Percentiles rank a stretch among this genome's conserved stretches.
These are phyloP conservation scores for Colletotrichum eremochloae DNA, from an alignment of 2,329 filamentous ascomycete species.

Conservation along the genomic window DNA sequence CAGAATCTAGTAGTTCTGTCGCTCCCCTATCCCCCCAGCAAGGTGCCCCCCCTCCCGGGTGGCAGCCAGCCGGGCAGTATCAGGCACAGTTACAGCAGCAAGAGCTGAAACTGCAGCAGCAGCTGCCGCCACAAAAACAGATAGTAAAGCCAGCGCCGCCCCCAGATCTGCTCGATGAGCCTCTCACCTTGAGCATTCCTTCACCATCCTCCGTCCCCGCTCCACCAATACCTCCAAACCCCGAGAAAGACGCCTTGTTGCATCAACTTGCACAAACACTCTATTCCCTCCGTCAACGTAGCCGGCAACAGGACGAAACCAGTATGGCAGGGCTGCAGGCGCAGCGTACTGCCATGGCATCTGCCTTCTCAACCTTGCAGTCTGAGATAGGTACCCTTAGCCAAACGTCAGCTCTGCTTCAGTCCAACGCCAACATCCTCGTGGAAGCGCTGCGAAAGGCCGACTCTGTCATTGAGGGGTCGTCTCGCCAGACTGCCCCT, in stretches of 20 bases:
- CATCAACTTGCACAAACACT: constrained; percentile 80
- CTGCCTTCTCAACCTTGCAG: constrained; percentile 77
- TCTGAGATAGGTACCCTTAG: constrained; percentile 79
- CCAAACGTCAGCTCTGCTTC: constrained; percentile 77
- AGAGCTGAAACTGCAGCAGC: constrained; percentile 47
- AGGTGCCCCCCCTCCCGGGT: constrained; percentile 35
- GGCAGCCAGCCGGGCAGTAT: constrained; percentile 39
- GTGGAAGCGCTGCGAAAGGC: constrained; percentile 83
- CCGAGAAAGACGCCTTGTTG: constrained; percentile 91
- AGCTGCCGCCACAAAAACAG: constrained; percentile 47
- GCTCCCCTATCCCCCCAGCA: constrained; percentile 43
- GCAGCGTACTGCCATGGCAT: constrained; percentile 82
- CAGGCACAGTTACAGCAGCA: constrained; percentile 44
- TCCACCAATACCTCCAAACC: constrained; percentile 93
- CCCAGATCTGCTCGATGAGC: constrained; percentile 70
- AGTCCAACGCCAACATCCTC: constrained; percentile 83
- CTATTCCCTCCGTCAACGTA: constrained; percentile 75
- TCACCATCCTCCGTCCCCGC: constrained; percentile 68
- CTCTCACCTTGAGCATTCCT: constrained; percentile 65
- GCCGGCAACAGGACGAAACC: constrained; percentile 78
- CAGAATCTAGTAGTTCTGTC: constrained; percentile 45
- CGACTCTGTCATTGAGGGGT: constrained; percentile 80
- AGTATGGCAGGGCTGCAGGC: constrained; percentile 82
- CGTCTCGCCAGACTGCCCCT: constrained; percentile 77
- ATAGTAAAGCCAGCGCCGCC: constrained; percentile 54